These are phyloP conservation scores for Vicia faba DNA, from an alignment of 306 rosid species.

Conservation along the genomic window DNA sequence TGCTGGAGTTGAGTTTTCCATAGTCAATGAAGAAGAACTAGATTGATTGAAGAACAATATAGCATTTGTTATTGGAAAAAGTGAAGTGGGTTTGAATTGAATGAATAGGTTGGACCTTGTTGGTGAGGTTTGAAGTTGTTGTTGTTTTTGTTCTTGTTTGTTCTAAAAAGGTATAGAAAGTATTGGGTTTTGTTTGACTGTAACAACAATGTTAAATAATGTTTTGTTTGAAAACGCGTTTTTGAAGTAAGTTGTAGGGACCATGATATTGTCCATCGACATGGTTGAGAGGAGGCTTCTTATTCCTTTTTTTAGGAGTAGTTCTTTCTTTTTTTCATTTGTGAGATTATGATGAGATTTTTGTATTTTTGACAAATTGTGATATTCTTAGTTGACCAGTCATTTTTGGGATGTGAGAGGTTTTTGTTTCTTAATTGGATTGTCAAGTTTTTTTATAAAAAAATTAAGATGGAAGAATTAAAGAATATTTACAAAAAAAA, in stretches of 20 bases:
- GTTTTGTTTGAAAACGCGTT: too few relatives aligned
- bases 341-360: neutral
- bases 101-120: neutral
- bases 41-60: neutral
- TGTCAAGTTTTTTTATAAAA: too few relatives aligned
- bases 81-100: neutral
- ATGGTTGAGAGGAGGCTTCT: neutral
- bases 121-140: too few relatives aligned
- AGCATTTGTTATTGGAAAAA: conserved; percentile 35
- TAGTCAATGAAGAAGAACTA: conserved; percentile 27
- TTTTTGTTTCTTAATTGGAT: neutral
- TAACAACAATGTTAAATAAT: too few relatives aligned
- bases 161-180: too few relatives aligned
- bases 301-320: neutral
- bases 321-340: too few relatives aligned
- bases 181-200: too few relatives aligned
- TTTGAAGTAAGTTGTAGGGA: too few relatives aligned
- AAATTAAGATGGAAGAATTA: too few relatives aligned
- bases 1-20: conserved; percentile 44
- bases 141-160: too few relatives aligned
- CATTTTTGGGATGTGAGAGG: neutral
- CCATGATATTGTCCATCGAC: too few relatives aligned
- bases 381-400: neutral
- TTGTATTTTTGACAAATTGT: neutral
- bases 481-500: too few relatives aligned